Base-by-base conservation (phyloP, 441 rosid species). In the Gossypium schwendimanii region DNA sequence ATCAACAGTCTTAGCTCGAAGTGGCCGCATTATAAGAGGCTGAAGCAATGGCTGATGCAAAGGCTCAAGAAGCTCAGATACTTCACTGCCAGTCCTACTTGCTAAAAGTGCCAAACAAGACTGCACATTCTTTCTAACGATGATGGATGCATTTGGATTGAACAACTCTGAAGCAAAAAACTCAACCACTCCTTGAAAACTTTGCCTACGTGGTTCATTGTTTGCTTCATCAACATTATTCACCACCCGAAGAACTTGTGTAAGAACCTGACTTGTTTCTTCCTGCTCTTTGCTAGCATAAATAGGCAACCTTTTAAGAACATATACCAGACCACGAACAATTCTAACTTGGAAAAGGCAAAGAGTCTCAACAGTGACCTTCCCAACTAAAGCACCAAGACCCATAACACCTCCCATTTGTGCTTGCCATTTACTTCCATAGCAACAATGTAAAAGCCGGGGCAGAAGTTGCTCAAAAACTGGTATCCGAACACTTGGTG, bases 401-500 rank as follows among this genome's bases (percentile, higher is more conserved):
- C 99, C 98, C 93, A 91, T 88, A 75, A 95, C 98, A 75, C 98
- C 99, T 70, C 99, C 99, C 91, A 95, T 93, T 73, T 93, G 98
- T 63, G 99, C 89, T 83, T 95, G 97, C 99, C 99, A 95, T 70
- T 89, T 86, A 73, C 85, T 93, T 74, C 98, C 97, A 83, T 90
- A 93, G 80, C 98, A 95, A 83, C 98, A 90, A 83, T 93, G 98
- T 79, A 95, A 78, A 79, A 95, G 89, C 47, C 98, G 97, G 70
- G 97, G 98, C 69, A 95, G 82, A 82, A 95, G 95, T 79, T 95
- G 97, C 87, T 93, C 99, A 84, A 95, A 93, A 76, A 93, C 94
- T 71, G 97, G 97, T 75, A 95, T 86, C 31, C 86, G 87, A 74
- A 91, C 89, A 76, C 97, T 95, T 57, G 96, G 89, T n/a, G 96